phyloP scores from a whole-genome alignment of 225 moss, liverwort and hornwort species.

The Polytrichum commune region DNA sequence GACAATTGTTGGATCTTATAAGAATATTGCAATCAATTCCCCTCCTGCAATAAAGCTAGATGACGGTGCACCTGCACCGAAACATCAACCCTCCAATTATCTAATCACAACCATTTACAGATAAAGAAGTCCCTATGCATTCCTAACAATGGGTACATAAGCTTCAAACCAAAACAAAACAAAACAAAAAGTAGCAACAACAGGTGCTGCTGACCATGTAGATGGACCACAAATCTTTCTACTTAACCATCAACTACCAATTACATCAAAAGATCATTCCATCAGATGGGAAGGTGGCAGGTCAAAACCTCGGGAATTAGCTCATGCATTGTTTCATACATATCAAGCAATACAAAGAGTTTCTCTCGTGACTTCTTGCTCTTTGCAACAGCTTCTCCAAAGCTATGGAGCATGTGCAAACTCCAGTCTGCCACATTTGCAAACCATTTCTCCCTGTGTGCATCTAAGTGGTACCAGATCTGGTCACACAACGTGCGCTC shows the following conservation, averaged over 20 bases:
- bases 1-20: no score
- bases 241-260: conserved; percentile 6
- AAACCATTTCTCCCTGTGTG: conserved; percentile 66
- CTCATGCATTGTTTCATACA: conserved; percentile 84
- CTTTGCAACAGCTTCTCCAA: conserved; percentile 75
- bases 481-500: conserved; percentile 82
- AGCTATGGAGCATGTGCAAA: conserved; percentile 68
- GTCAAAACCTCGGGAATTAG: conserved; percentile 63
- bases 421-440: conserved; percentile 79
- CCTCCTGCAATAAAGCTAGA: no score
- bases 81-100: no score
- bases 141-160: no score
- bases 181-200: no score
- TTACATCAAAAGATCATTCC: neutral
- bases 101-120: no score
- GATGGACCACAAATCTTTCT: neutral
- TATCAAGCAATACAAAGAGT: conserved; percentile 79
- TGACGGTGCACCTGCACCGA: no score
- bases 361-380: conserved; percentile 78
- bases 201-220: no score
- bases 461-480: conserved; percentile 77
- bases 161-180: no score
- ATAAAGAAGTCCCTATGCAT: no score
- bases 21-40: no score
- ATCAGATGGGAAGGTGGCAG: neutral